phyloP scores from a whole-genome alignment of 73 alveolate genomes.

The Loxodes magnus region DNA sequence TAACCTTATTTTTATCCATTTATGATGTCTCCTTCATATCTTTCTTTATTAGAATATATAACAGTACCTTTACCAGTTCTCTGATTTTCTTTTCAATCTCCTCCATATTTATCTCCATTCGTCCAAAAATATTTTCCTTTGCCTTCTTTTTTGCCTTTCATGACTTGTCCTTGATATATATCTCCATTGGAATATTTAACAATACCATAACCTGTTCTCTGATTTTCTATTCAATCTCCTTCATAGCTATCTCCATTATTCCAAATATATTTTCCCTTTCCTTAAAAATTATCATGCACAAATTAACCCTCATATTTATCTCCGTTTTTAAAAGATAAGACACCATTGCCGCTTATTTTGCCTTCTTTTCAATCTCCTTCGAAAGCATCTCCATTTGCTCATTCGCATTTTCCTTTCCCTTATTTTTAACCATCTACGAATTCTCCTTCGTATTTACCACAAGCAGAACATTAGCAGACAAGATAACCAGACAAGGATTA shows the following conservation, averaged over 20 bases:
- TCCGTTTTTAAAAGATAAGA: neutral
- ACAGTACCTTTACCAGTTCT: neutral
- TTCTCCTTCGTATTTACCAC: neutral
- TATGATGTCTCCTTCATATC: too few relatives aligned
- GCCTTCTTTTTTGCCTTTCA: neutral
- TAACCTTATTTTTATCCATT: too few relatives aligned
- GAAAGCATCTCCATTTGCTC: neutral
- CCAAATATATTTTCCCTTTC: neutral
- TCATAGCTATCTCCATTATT: neutral
- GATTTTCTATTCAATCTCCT: neutral
- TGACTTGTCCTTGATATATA: neutral
- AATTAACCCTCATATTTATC: neutral
- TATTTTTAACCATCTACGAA: neutral
- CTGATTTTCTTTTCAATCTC: neutral
- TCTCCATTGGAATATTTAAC: neutral
- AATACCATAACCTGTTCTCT: neutral
- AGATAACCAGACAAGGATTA: neutral
- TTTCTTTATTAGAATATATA: too few relatives aligned
- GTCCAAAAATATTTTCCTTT: neutral
- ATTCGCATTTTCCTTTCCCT: neutral
- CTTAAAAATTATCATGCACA: neutral
- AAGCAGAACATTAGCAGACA: neutral
- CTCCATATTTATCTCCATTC: neutral
- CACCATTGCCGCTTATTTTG: neutral
- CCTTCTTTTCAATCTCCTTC: neutral